Evolutionary conservation across 1,284 basidiomycete genomes (phyloP), one percentile per base, ranked within the genome.

Genomic region (Athelia psychrophila): DNA sequence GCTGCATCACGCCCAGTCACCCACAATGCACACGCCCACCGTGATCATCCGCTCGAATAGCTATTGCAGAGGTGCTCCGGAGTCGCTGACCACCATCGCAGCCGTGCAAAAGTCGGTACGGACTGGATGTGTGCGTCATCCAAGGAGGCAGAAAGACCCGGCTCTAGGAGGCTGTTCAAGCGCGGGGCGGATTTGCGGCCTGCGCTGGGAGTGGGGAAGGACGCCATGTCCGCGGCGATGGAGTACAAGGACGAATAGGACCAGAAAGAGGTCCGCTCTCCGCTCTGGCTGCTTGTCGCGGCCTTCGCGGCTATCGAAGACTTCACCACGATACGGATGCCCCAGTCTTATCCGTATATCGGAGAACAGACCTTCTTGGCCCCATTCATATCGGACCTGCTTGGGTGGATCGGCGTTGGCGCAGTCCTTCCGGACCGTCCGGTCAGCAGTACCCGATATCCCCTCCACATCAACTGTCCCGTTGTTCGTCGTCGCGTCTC

Each of bases 181-280:
- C 96, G 2, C 83, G 99, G 96, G 10, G 80, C 96, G 75, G 93
- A 97, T 55, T 76, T 99, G 12, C 99, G n/a, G 69, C 95, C 96
- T 18, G 84, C 84, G 22, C 81, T 99, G 13, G 95, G 96, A n/a
- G 96, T 99, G 32, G 96, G 96, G 27, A 99, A 99, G 73, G 96
- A 99, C 70, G 98, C 95, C 2, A 99, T 99, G 96, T 96, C 93
- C 30, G 99, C 99, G 96, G 90, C 91, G 55, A 99, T 98, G 96
- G 90, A 87, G 61, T 99, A n/a, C n/a, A n/a, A n/a, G n/a, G 96
- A 97, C 79, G 67, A 78, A 74, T 23, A 81, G 86, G 57, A 75
- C n/a, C n/a, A 83, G 62, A 86, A 85, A 54, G 87, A 95, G 62
- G 93, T 99, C 53, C 95, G 86, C 40, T 81, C 96, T 3, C 96